Conservation (phyloP, 352 stramenopile species). For the Phytophthora chlamydospora region DNA sequence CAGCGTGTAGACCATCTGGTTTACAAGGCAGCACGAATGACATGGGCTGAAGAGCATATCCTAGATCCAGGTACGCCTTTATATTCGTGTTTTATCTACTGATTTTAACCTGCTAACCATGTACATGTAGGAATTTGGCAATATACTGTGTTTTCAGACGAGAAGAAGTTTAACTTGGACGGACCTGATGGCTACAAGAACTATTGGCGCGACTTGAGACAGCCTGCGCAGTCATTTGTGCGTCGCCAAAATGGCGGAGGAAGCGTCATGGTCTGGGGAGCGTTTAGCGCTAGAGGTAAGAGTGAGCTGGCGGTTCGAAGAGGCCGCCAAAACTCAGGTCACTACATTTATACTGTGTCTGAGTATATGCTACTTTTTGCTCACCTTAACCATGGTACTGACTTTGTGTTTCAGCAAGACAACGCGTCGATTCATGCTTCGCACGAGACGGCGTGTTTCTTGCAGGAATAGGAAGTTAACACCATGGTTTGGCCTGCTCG, state of each 20-base stretch:
- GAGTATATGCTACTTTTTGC: background rate
- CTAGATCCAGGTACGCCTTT: slow-evolving; percentile 2
- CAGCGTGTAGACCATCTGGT: slow-evolving; percentile 1
- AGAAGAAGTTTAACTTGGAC: slow-evolving; percentile 25
- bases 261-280: slow-evolving; percentile 18
- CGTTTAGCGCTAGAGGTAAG: slow-evolving; percentile 1
- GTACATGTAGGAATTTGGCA: slow-evolving; percentile 3
- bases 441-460: slow-evolving; percentile 1
- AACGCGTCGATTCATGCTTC: slow-evolving; percentile 19
- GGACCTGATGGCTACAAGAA: slow-evolving; percentile 10
- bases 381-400: background rate
- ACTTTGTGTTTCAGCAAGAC: slow-evolving; percentile 20
- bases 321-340: slow-evolving; percentile 2
- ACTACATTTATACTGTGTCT: slow-evolving; percentile 1
- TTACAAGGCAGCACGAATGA: slow-evolving; percentile 8
- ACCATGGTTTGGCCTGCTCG: background rate
- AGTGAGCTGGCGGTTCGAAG: background rate
- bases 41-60: slow-evolving; percentile 6
- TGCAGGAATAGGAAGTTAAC: slow-evolving; percentile 1
- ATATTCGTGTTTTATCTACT: background rate
- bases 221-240: slow-evolving; percentile 5
- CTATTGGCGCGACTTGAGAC: slow-evolving; percentile 14
- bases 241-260: slow-evolving; percentile 9
- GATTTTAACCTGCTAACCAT: no score
- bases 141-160: slow-evolving; percentile 17